Conservation (phyloP, 176 grass and related monocot genomes). For the Triticum dicoccoides region DNA sequence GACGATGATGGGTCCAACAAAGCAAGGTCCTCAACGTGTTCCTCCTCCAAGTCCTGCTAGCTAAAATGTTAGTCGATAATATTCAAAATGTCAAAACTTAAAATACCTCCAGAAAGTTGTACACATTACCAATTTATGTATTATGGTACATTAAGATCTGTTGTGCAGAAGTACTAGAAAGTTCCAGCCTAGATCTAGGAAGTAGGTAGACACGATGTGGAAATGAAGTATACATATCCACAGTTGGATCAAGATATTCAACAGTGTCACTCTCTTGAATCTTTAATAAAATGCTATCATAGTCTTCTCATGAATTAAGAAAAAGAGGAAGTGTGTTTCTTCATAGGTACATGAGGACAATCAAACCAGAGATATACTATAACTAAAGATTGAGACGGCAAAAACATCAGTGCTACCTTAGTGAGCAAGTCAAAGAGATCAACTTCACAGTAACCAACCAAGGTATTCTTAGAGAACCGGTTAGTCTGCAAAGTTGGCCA, state of each 20-base stretch:
- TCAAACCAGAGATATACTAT: neutral
- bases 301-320: neutral
- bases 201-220: neutral
- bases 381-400: neutral
- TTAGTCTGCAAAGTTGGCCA: constrained; percentile 65
- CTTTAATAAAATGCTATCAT: neutral
- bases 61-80: neutral
- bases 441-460: constrained; percentile 97
- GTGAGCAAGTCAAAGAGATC: constrained; percentile 81
- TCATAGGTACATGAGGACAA: neutral
- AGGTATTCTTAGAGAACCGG: constrained; percentile 81
- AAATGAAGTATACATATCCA: neutral
- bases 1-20: constrained; percentile 79
- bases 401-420: constrained; percentile 52
- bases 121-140: neutral
- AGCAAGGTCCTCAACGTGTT: constrained; percentile 60
- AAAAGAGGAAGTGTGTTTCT: neutral
- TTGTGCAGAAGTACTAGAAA: neutral
- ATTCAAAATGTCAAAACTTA: constrained; percentile 17
- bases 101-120: neutral
- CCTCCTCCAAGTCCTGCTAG: constrained; percentile 70
- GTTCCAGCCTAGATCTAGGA: neutral
- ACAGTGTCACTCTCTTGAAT: neutral
- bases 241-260: neutral
- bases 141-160: neutral